Evolutionary conservation across 495 filamentous ascomycete genomes (phyloP), one percentile per base, ranked within the genome.

Genomic region (Aspergillus sclerotiicarbonarius): DNA sequence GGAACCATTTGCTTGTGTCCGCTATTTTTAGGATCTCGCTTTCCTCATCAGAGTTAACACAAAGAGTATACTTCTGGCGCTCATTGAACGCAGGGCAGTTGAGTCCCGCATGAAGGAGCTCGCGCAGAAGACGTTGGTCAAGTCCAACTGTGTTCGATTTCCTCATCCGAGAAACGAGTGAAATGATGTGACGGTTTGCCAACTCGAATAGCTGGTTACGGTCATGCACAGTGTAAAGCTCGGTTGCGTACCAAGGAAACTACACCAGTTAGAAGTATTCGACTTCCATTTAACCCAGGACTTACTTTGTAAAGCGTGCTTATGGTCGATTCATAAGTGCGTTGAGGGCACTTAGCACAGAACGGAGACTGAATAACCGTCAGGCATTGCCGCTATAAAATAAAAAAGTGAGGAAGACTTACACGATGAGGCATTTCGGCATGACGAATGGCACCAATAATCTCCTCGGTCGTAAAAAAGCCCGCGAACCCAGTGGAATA

Each of bases 281-380:
- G 18, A 43, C 30, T 29, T 47, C 12, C 30, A 13, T 21, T 4
- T 39, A 9, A 19, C 8, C 30, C 25, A 16, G n/a, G 25, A 44
- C 66, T 56, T 61, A 87, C 77, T 77, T 92, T 94, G 63, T 82
- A 81, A 51, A 94, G 72, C 0, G 85, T 90, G 60, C 83, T 89
- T 60, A 91, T 88, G 65, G 90, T 79, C 39, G 80, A 86, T 73
- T 94, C 90, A 60, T 84, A 92, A 9, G 85, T 81, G 1, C 90
- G 86, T 71, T 91, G 85, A 6, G 83, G 84, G 56, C 84, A 88
- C 54, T 87, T 82, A 30, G 70, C 72, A 4, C 82, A 77, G 63
- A 85, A 92, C 1, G 80, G 80, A 45, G 85, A 86, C 87, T 91
- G 51, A 4, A 4, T 47, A 55, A 18, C 18, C 55, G 48, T 63